Percentiles rank a stretch among this genome's conserved stretches.
phyloP scores from a whole-genome alignment of 208 protist genomes.

The Leishmania gerbilli region DNA sequence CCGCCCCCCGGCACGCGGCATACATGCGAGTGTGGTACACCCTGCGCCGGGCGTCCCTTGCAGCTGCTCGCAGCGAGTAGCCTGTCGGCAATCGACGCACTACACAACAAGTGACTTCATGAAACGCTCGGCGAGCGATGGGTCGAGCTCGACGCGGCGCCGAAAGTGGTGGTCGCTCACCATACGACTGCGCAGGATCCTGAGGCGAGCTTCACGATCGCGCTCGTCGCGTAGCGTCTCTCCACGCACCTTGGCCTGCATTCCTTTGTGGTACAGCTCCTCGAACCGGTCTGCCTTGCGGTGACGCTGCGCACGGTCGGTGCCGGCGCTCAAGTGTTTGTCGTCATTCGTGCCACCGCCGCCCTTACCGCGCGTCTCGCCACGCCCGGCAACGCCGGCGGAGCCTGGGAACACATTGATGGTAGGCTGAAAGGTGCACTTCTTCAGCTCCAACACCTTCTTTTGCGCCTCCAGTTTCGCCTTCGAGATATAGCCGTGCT shows the following conservation, averaged over 20 bases:
- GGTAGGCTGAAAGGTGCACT: slow-evolving; percentile 58
- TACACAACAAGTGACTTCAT: slow-evolving; percentile 79
- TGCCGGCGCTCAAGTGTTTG: background rate
- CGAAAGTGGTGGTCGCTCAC: slow-evolving; percentile 85
- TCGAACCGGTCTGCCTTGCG: slow-evolving; percentile 37
- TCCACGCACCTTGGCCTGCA: slow-evolving; percentile 26
- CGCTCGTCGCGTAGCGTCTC: slow-evolving; percentile 38
- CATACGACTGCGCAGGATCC: slow-evolving; percentile 68
- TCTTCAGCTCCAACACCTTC: slow-evolving; percentile 32
- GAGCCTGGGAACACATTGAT: slow-evolving; percentile 37
- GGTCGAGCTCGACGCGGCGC: slow-evolving; percentile 84
- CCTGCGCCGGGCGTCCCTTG: background rate
- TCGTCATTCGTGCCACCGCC: background rate
- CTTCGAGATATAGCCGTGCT: slow-evolving; percentile 42
- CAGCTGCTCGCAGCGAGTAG: background rate
- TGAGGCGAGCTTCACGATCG: slow-evolving; percentile 40
- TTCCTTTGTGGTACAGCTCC: slow-evolving; percentile 51
- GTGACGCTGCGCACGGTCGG: background rate
- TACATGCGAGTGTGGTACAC: background rate
- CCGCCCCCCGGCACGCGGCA: background rate
- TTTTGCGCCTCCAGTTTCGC: slow-evolving; percentile 41
- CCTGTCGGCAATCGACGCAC: background rate
- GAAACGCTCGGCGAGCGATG: slow-evolving; percentile 74
- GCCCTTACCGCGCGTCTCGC: background rate
- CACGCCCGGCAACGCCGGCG: too few relatives aligned